These are phyloP conservation scores for Maudiozyma pseudohumilis DNA, from an alignment of 805 yeast species.

Conservation along the genomic window DNA sequence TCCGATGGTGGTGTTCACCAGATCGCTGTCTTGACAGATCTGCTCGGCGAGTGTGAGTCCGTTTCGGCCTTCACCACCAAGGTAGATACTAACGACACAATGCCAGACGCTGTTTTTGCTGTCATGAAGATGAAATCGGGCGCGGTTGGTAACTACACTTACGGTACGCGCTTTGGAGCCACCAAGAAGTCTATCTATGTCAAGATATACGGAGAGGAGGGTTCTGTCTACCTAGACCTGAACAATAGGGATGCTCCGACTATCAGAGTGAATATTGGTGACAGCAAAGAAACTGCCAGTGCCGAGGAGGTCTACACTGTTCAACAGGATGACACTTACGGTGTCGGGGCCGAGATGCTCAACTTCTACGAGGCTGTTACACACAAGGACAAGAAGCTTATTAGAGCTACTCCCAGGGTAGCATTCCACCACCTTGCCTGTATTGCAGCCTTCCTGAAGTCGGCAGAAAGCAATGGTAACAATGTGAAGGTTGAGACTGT, in stretches of 20 bases:
- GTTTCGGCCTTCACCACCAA: conserved; percentile 75
- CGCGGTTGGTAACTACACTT: conserved; percentile 71
- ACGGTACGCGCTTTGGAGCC: conserved; percentile 79
- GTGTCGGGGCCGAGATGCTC: conserved; percentile 43
- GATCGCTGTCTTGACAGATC: conserved; percentile 71
- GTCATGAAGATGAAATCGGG: conserved; percentile 48
- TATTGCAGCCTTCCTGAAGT: conserved; percentile 71
- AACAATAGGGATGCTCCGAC: conserved; percentile 32
- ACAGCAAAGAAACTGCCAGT: conserved; percentile 17
- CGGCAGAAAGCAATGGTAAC: conserved; percentile 45
- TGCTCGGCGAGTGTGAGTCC: conserved; percentile 62
- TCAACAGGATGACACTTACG: conserved; percentile 38
- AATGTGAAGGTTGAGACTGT: conserved; percentile 35
- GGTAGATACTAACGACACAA: conserved; percentile 63
- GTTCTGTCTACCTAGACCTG: conserved; percentile 60
- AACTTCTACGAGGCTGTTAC: conserved; percentile 48
- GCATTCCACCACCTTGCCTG: conserved; percentile 90
- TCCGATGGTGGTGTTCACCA: conserved; percentile 97
- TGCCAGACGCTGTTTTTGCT: conserved; percentile 69
- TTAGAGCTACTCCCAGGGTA: conserved; percentile 54
- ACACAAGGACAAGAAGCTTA: conserved; percentile 45
- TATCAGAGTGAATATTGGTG: conserved; percentile 26
- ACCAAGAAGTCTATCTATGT: conserved; percentile 56
- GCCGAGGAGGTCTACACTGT: conserved; percentile 29
- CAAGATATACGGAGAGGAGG: conserved; percentile 66